A percentile compares a stretch with the other conserved stretches of the same genome.
phyloP scores from a whole-genome alignment of 2,329 filamentous ascomycete species.

The Aspergillus novofumigatus region DNA sequence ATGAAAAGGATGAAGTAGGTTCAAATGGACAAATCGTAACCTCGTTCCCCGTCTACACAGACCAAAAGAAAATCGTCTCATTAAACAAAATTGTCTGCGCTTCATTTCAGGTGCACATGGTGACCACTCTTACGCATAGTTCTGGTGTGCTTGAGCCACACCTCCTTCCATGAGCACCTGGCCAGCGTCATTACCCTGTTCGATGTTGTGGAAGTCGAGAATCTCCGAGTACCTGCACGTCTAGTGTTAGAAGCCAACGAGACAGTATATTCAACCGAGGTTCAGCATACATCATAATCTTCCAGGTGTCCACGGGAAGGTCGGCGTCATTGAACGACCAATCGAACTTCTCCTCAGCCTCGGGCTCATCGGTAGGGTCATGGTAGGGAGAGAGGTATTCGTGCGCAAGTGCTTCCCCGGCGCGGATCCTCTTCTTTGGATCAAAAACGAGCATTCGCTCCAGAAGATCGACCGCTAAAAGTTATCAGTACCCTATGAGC shows the following conservation, averaged over 20 bases:
- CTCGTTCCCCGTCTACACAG: slow-evolving; percentile 18
- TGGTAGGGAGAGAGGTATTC: slow-evolving; percentile 96
- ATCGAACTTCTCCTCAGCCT: slow-evolving; percentile 95
- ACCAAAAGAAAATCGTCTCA: slow-evolving; percentile 14
- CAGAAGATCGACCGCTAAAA: slow-evolving; percentile 78
- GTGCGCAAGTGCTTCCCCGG: slow-evolving; percentile 78
- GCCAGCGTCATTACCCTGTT: slow-evolving; percentile 43
- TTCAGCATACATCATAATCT: slow-evolving; percentile 92
- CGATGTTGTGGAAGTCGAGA: slow-evolving; percentile 95
- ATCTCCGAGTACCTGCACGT: slow-evolving; percentile 88
- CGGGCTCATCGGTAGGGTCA: slow-evolving; percentile 92
- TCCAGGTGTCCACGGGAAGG: slow-evolving; percentile 98
- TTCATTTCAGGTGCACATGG: slow-evolving; percentile 4
- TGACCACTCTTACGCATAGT: slow-evolving; percentile 19
- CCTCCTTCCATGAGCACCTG: slow-evolving; percentile 27
- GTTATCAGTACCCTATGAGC: slow-evolving; percentile 7
- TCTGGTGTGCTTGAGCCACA: slow-evolving; percentile 19
- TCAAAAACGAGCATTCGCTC: slow-evolving; percentile 98
- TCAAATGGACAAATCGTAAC: slow-evolving; percentile 17
- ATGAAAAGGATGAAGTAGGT: slow-evolving; percentile 12
- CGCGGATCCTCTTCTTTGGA: slow-evolving; percentile 90
- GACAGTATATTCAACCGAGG: neutral
- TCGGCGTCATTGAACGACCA: slow-evolving; percentile 99
- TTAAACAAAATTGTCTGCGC: slow-evolving; percentile 14
- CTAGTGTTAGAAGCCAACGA: slow-evolving; percentile 1